These are phyloP conservation scores for Moesziomyces globuligerus DNA, from an alignment of 1,284 basidiomycete genomes.

Conservation along the genomic window DNA sequence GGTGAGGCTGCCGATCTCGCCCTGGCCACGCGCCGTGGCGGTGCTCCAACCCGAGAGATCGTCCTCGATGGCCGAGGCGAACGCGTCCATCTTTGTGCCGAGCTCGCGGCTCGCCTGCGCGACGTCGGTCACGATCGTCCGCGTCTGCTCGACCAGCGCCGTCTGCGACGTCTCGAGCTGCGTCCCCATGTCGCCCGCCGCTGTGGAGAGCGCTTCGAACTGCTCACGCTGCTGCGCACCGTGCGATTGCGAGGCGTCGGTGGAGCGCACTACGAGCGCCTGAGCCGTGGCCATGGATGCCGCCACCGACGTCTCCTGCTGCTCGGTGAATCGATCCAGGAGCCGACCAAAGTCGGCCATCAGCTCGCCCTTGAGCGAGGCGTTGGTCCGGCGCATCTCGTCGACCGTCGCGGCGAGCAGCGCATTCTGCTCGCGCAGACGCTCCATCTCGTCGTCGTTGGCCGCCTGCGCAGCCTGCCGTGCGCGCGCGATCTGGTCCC, in stretches of 20 bases:
- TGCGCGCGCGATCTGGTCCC: slow-evolving; percentile 69
- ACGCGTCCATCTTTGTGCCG: slow-evolving; percentile 34
- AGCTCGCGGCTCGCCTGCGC: slow-evolving; percentile 28
- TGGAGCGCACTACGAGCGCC: slow-evolving; percentile 64
- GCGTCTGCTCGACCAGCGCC: slow-evolving; percentile 10
- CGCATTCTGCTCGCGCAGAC: slow-evolving; percentile 79
- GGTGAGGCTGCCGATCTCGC: slow-evolving; percentile 13
- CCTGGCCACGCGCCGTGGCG: slow-evolving; percentile 6
- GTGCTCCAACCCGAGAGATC: slow-evolving; percentile 21
- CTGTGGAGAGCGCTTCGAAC: slow-evolving; percentile 12
- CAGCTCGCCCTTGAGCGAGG: slow-evolving; percentile 77
- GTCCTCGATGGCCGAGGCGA: slow-evolving; percentile 39
- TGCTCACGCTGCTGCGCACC: slow-evolving; percentile 6
- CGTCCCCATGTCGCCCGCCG: slow-evolving; percentile 8
- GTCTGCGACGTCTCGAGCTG: slow-evolving; percentile 15
- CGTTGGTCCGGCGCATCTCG: slow-evolving; percentile 75
- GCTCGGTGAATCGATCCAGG: slow-evolving; percentile 76
- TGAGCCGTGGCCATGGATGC: slow-evolving; percentile 74
- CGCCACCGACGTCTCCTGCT: slow-evolving; percentile 77
- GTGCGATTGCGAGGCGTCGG: slow-evolving; percentile 15
- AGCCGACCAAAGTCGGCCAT: slow-evolving; percentile 78
- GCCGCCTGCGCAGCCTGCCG: slow-evolving; percentile 72
- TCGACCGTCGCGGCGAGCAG: slow-evolving; percentile 75
- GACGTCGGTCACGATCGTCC: slow-evolving; percentile 18
- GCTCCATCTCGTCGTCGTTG: slow-evolving; percentile 72